Evolutionary conservation across 2,329 filamentous ascomycete genomes (phyloP).

Genomic region (Cladosporium colombiae): DNA sequence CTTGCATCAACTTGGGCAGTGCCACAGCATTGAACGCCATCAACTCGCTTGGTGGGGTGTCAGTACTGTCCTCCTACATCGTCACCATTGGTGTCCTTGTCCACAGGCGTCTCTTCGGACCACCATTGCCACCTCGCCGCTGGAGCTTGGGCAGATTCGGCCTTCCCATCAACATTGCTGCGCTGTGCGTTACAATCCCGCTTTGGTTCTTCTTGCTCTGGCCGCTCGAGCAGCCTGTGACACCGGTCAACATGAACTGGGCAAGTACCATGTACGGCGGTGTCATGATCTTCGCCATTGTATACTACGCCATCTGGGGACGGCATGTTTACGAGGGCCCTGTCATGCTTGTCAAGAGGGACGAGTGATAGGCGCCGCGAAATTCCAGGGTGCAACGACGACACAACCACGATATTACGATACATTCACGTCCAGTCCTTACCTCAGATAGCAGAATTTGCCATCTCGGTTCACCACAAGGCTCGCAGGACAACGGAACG

Average conservation of each 20-base stretch:
- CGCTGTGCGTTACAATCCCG: constrained; percentile 19
- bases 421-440: neutral
- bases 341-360: constrained; percentile 20
- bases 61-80: constrained; percentile 23
- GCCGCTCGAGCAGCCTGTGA: constrained; percentile 21
- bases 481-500: neutral
- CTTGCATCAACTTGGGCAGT: constrained; percentile 21
- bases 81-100: constrained; percentile 24
- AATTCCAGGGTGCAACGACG: neutral
- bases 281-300: constrained; percentile 21
- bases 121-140: constrained; percentile 19
- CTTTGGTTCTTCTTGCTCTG: constrained; percentile 32
- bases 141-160: constrained; percentile 28
- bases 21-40: constrained; percentile 20
- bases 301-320: constrained; percentile 25
- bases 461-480: neutral
- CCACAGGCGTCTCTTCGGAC: constrained; percentile 20
- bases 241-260: constrained; percentile 18
- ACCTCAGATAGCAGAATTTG: neutral
- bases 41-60: constrained; percentile 20
- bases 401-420: neutral
- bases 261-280: constrained; percentile 21
- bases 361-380: neutral
- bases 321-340: constrained; percentile 26
- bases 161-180: constrained; percentile 25